These are phyloP conservation scores for Verticillium nonalfalfae DNA, from an alignment of 2,329 filamentous ascomycete species.

Conservation along the genomic window DNA sequence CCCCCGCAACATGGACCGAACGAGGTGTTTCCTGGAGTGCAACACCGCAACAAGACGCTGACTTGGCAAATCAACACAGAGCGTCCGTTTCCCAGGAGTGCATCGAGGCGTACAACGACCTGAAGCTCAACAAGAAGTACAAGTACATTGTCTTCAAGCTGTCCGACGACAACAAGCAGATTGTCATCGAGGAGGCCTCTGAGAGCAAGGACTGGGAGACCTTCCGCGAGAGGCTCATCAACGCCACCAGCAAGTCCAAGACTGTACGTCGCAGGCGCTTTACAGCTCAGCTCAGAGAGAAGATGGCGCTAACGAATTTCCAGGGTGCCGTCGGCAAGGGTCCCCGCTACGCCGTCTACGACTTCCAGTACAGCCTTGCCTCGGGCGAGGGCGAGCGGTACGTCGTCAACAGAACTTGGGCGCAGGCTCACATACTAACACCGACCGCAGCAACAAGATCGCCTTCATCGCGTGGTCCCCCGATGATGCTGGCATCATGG, in stretches of 20 bases:
- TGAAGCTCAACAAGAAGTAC: conserved; percentile 75
- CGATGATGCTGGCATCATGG: conserved; percentile 74
- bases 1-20: neutral
- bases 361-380: conserved; percentile 70
- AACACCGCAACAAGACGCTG: neutral
- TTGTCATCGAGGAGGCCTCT: conserved; percentile 71
- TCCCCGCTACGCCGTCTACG: conserved; percentile 78
- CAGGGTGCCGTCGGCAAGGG: conserved; percentile 59
- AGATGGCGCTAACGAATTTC: neutral
- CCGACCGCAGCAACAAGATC: conserved; percentile 60
- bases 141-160: conserved; percentile 90
- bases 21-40: neutral
- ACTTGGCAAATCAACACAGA: conserved; percentile 37
- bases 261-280: conserved; percentile 37
- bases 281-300: neutral
- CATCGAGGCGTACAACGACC: conserved; percentile 67
- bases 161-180: conserved; percentile 74
- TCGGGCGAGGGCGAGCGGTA: conserved; percentile 69
- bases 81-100: conserved; percentile 68
- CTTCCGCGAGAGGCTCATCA: conserved; percentile 72
- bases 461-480: conserved; percentile 75
- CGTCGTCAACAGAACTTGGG: conserved; percentile 11
- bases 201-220: conserved; percentile 60
- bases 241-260: conserved; percentile 66
- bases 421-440: neutral